Percentiles rank a stretch among this genome's conserved stretches.
Evolutionary conservation across 768 basidiomycete species (phyloP).

Genomic region (Sporobolomyces pararoseus): DNA sequence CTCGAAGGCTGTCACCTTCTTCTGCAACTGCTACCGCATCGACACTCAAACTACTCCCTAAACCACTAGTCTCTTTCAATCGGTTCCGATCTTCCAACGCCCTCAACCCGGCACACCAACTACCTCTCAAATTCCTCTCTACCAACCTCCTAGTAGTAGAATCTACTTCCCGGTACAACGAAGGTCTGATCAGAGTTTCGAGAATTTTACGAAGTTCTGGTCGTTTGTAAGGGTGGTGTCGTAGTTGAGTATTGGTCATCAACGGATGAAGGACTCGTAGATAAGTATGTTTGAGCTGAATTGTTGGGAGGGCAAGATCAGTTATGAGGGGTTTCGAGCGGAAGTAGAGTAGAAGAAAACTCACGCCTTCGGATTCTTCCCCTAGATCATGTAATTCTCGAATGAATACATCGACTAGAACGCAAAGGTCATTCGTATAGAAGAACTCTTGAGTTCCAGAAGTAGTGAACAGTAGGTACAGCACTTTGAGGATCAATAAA

Average conservation of each 20-base stretch:
- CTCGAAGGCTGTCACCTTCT: background rate
- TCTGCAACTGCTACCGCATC: constrained; percentile 39
- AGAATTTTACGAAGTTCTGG: constrained; percentile 78
- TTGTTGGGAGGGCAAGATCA: no score
- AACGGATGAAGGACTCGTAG: constrained; percentile 93
- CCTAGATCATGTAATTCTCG: constrained; percentile 86
- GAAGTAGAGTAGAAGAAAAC: background rate
- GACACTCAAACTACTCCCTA: constrained; percentile 41
- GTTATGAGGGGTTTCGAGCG: no score
- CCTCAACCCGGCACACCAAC: constrained; percentile 57
- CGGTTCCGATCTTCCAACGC: constrained; percentile 14
- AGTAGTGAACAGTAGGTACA: constrained; percentile 92
- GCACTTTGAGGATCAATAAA: constrained; percentile 82
- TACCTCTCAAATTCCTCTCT: constrained; percentile 77
- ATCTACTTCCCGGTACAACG: constrained; percentile 67
- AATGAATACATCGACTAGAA: constrained; percentile 96
- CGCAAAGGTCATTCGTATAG: constrained; percentile 94
- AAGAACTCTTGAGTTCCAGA: constrained; percentile 91
- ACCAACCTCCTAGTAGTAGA: constrained; percentile 87
- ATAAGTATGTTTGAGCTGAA: constrained; percentile 91
- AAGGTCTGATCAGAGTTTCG: constrained; percentile 68
- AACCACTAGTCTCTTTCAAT: constrained; percentile 1
- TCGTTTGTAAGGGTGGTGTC: constrained; percentile 80
- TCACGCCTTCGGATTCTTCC: constrained; percentile 70
- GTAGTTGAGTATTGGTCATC: constrained; percentile 87